Evolutionary conservation across 352 stramenopile species (phyloP).

Genomic region (Phytophthora cactorum): DNA sequence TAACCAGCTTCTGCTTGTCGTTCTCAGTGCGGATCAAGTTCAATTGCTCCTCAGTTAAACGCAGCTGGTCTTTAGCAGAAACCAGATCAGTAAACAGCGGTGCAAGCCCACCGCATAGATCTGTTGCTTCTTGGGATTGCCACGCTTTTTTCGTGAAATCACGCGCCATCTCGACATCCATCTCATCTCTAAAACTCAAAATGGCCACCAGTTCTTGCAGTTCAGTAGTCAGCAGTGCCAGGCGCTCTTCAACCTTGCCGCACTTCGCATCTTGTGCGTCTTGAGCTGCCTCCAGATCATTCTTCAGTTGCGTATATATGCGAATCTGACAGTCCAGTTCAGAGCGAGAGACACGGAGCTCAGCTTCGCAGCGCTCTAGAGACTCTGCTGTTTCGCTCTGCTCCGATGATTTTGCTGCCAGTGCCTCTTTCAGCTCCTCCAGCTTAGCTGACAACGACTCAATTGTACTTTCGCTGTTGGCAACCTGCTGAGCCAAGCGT

Average conservation of each 20-base stretch:
- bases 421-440: slow-evolving; percentile 7
- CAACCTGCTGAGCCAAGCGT: slow-evolving; percentile 15
- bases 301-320: slow-evolving; percentile 26
- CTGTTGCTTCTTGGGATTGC: slow-evolving; percentile 23
- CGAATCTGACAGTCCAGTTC: slow-evolving; percentile 19
- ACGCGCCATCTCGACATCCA: slow-evolving; percentile 5
- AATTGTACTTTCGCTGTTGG: slow-evolving; percentile 14
- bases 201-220: slow-evolving; percentile 14
- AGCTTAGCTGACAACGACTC: slow-evolving; percentile 24
- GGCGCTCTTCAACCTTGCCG: slow-evolving; percentile 9
- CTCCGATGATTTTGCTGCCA: slow-evolving; percentile 24
- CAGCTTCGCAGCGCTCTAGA: slow-evolving; percentile 23
- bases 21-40: slow-evolving; percentile 9
- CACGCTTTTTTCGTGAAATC: slow-evolving; percentile 16
- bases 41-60: slow-evolving; percentile 17
- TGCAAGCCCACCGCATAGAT: slow-evolving; percentile 19
- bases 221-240: slow-evolving; percentile 21
- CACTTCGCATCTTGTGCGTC: slow-evolving; percentile 18
- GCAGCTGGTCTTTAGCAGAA: slow-evolving; percentile 22
- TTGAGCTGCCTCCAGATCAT: slow-evolving; percentile 22
- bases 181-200: slow-evolving; percentile 7
- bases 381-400: slow-evolving; percentile 12
- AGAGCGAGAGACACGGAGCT: slow-evolving; percentile 19
- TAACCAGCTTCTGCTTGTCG: slow-evolving; percentile 18
- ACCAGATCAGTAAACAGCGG: slow-evolving; percentile 16